Evolutionary conservation across 1,284 basidiomycete genomes (phyloP).

Genomic region (Schizophyllum amplum): DNA sequence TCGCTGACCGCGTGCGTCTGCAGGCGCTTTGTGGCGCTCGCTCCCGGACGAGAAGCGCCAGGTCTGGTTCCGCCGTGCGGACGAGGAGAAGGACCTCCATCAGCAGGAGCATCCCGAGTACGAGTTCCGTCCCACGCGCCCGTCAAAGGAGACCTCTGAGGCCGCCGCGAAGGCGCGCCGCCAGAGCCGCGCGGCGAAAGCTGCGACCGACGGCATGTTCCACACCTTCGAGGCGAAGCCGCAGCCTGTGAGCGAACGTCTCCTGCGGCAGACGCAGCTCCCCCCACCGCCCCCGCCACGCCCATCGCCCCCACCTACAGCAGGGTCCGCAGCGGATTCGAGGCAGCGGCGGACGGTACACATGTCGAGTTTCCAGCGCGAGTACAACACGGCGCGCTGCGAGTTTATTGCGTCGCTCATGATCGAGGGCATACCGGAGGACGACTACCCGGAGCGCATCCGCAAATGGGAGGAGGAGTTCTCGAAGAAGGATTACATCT

Average conservation of each 20-base stretch:
- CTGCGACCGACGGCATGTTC: not conserved
- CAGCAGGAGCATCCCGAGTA: constrained; percentile 33
- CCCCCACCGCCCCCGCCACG: not conserved
- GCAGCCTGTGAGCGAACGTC: not conserved
- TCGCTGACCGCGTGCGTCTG: not conserved
- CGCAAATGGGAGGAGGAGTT: not conserved
- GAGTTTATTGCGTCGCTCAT: not conserved
- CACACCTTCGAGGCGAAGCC: not conserved
- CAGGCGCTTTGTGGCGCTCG: constrained; percentile 46
- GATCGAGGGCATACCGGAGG: not conserved
- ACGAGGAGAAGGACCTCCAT: constrained; percentile 28
- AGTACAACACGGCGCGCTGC: not conserved
- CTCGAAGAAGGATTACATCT: not conserved
- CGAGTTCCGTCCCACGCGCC: constrained; percentile 32
- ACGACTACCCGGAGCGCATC: not conserved
- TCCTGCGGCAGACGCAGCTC: not conserved
- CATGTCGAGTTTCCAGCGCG: not conserved
- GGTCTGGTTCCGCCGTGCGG: constrained; percentile 37
- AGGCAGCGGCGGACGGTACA: not conserved
- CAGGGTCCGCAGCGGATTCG: not conserved
- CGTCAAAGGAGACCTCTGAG: not conserved
- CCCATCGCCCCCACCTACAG: not conserved
- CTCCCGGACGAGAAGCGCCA: constrained; percentile 31
- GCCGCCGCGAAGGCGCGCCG: not conserved
- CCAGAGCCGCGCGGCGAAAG: not conserved